Evolutionary conservation across 163 green algal genomes (phyloP).

Genomic region (Chlamydomonas reinhardtii): DNA sequence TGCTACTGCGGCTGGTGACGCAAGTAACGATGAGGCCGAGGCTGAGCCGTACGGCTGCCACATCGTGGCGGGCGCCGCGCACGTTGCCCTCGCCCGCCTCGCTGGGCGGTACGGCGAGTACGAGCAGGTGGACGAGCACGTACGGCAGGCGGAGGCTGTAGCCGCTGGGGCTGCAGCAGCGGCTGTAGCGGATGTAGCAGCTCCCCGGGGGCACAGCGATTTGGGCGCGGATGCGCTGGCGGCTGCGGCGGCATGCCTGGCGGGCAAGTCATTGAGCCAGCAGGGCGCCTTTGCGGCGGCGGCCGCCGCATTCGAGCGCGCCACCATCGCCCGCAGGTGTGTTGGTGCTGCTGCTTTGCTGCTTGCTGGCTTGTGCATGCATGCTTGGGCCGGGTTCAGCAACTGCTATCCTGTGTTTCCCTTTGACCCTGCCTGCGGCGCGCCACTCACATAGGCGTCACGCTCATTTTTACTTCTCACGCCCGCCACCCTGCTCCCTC

Average conservation of each 20-base stretch:
- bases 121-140: constrained; percentile 13
- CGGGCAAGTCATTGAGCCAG: background rate
- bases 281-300: background rate
- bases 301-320: background rate
- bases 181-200: background rate
- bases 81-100: constrained; percentile 6
- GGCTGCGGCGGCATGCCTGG: constrained; percentile 1
- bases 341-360: background rate
- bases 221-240: background rate
- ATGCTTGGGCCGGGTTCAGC: no score
- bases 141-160: background rate
- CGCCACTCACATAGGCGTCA: no score
- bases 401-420: no score
- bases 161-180: background rate
- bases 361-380: no score
- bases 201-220: no score
- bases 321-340: background rate
- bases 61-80: background rate
- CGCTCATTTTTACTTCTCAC: no score
- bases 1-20: no score
- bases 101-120: constrained; percentile 6
- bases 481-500: no score
- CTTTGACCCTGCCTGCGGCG: no score
- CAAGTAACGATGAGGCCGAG: background rate
- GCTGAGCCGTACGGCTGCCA: background rate